These are phyloP conservation scores for Trypanosoma lewisi DNA, from an alignment of 208 protist species.

Conservation along the genomic window DNA sequence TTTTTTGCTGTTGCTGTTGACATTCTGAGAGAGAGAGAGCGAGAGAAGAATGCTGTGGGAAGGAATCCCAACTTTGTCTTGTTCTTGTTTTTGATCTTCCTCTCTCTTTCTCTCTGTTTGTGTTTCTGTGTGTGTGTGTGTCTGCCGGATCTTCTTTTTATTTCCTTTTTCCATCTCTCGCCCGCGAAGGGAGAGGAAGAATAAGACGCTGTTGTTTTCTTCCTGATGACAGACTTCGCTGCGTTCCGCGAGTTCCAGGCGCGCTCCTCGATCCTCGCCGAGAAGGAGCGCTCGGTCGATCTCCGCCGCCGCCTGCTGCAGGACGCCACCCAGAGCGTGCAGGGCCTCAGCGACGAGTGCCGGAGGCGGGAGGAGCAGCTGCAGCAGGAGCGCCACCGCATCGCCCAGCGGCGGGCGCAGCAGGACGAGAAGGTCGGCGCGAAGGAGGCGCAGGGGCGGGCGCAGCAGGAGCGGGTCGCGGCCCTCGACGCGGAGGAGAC, in stretches of 20 bases:
- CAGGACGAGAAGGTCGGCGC: conserved; percentile 76
- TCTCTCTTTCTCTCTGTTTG: too few relatives aligned
- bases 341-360: conserved; percentile 43
- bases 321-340: conserved; percentile 63
- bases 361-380: conserved; percentile 56
- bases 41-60: not conserved
- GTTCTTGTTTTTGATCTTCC: too few relatives aligned
- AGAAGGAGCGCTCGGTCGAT: conserved; percentile 66
- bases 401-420: conserved; percentile 37
- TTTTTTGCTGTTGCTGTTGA: too few relatives aligned
- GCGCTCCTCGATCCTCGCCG: conserved; percentile 49
- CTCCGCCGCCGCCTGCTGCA: conserved; percentile 52
- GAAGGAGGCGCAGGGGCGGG: conserved; percentile 52
- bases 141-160: too few relatives aligned
- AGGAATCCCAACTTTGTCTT: conserved; percentile 5
- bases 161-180: not conserved
- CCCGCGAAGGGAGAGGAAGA: too few relatives aligned
- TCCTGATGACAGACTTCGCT: conserved; percentile 39
- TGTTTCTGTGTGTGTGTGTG: too few relatives aligned
- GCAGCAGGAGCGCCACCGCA: conserved; percentile 38
- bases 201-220: not conserved
- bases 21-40: not conserved
- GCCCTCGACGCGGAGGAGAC: conserved; percentile 62
- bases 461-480: conserved; percentile 45
- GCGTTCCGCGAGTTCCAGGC: conserved; percentile 72